These are phyloP conservation scores for Ceratobasidium theobromae DNA, from an alignment of 1,284 basidiomycete genomes.

Conservation along the genomic window DNA sequence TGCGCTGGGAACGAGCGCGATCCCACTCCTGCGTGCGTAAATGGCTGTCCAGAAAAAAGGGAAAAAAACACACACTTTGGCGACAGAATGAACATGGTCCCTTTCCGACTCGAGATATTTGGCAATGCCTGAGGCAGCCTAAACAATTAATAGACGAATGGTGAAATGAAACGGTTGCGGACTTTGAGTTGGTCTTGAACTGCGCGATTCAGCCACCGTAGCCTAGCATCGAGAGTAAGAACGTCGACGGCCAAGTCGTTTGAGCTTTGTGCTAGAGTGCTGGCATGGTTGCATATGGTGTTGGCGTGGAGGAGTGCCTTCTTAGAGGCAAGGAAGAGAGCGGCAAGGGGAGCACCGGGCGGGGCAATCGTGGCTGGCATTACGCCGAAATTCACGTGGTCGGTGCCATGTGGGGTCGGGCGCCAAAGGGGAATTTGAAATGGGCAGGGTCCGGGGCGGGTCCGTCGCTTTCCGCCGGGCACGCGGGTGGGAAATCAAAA, in stretches of 20 bases:
- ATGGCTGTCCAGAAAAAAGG: neutral
- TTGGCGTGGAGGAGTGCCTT: slow-evolving; percentile 74
- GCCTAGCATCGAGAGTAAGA: slow-evolving; percentile 71
- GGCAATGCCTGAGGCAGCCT: slow-evolving; percentile 70
- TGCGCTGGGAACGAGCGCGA: slow-evolving; percentile 55
- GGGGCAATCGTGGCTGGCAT: slow-evolving; percentile 19
- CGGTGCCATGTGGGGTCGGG: neutral
- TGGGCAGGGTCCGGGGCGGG: slow-evolving; percentile 6
- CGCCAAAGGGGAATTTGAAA: neutral
- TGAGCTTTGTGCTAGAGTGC: slow-evolving; percentile 1
- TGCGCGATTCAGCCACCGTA: slow-evolving; percentile 69
- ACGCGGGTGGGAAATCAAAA: neutral
- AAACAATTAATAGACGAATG: slow-evolving; percentile 15
- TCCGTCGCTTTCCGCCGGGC: slow-evolving; percentile 9
- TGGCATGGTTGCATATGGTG: slow-evolving; percentile 64
- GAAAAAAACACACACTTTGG: slow-evolving; percentile 52
- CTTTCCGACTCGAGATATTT: slow-evolving; percentile 72
- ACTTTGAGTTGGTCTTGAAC: slow-evolving; percentile 75
- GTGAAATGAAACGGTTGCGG: slow-evolving; percentile 24
- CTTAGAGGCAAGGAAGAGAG: slow-evolving; percentile 75
- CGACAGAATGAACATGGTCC: slow-evolving; percentile 56
- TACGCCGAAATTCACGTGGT: slow-evolving; percentile 26
- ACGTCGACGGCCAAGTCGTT: slow-evolving; percentile 65
- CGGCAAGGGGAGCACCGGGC: slow-evolving; percentile 49
- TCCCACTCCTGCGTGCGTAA: slow-evolving; percentile 69